Percentiles rank a stretch among this genome's conserved stretches.
These are phyloP conservation scores for Macadamia integrifolia DNA, from an alignment of 164 flowering plant species.

Conservation along the genomic window DNA sequence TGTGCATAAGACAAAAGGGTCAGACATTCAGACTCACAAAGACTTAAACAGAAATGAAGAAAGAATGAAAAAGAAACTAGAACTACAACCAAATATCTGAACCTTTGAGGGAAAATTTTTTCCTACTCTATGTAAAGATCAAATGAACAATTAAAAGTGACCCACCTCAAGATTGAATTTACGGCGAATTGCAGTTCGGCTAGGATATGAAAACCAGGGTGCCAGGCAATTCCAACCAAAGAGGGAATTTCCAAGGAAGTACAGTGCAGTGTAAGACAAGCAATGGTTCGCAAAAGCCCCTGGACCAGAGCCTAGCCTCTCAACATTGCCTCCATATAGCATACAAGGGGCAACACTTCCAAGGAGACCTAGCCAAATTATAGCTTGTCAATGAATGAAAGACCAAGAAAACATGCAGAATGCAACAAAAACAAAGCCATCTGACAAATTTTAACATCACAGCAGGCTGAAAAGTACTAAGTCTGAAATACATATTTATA, in stretches of 20 bases:
- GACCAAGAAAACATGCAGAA: neutral
- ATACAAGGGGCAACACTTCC: constrained; percentile 87
- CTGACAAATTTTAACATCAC: neutral
- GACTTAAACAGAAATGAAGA: too few species aligned
- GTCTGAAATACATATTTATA: neutral
- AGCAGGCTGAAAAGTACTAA: constrained; percentile 2
- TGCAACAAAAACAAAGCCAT: neutral
- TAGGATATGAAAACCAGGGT: constrained; percentile 72
- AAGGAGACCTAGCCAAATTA: constrained; percentile 58
- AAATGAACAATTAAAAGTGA: neutral
- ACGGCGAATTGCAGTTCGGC: constrained; percentile 69
- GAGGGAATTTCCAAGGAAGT: constrained; percentile 68
- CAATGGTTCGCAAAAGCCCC: constrained; percentile 75
- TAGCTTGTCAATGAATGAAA: constrained; percentile 1
- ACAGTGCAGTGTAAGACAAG: constrained; percentile 68
- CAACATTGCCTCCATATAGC: constrained; percentile 82
- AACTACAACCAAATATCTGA: too few species aligned
- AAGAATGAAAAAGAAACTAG: too few species aligned
- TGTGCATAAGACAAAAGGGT: too few species aligned
- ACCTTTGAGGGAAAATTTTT: too few species aligned
- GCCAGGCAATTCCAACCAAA: constrained; percentile 75
- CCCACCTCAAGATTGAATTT: constrained; percentile 83
- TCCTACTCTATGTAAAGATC: too few species aligned
- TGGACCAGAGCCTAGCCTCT: constrained; percentile 69
- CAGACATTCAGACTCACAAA: too few species aligned